Base-by-base conservation (phyloP, 2,329 filamentous ascomycete genomes). In the Fusarium agapanthi region DNA sequence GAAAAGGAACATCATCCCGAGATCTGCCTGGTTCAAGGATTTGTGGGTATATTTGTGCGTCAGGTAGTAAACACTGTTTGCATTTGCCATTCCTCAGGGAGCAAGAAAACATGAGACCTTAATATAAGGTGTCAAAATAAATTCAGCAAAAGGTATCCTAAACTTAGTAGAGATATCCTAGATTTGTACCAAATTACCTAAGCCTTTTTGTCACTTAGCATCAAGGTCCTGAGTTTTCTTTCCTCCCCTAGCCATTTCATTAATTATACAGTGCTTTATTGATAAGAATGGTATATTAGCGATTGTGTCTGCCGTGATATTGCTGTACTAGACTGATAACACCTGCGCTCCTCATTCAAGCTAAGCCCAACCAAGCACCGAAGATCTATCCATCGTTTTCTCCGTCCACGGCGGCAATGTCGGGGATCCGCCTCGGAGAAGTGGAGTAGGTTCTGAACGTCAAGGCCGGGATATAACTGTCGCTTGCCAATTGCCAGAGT, bases 1-100 rank as follows among this genome's bases (percentile, higher is more conserved):
- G 54, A 57, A 56, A 26, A 63, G 61, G 50, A 45, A 50, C 22
- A 48, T 37, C 53, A 64, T 69, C 60, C 59, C 59, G 30, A 67
- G 47, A 47, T 69, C 61, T 74, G 61, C 71, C 64, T 67, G 44
- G 47, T 40, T 61, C 55, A 67, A 44, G 56, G 57, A 38, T 45
- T 67, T 60, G 45, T 32, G 54, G 68, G 74, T 76, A 76, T 53
- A 74, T 76, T 69, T 53, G 32, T 53, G 59, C 51, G 32, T 60
- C 54, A 45, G 45, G 61, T 67, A 75, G 64, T 67, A 72, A 74
- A 51, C 60, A 68, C 44, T 50, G 56, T 28, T 62, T 58, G 32
- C 35, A 62, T 62, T 38, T 41, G 12, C 34, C 34, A n/a, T n/a
- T n/a, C n/a, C n/a, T n/a, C n/a, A n/a, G n/a, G n/a, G n/a, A n/a